These are phyloP conservation scores for Schizothecium vesticola DNA, from an alignment of 495 filamentous ascomycete genomes.

Conservation along the genomic window DNA sequence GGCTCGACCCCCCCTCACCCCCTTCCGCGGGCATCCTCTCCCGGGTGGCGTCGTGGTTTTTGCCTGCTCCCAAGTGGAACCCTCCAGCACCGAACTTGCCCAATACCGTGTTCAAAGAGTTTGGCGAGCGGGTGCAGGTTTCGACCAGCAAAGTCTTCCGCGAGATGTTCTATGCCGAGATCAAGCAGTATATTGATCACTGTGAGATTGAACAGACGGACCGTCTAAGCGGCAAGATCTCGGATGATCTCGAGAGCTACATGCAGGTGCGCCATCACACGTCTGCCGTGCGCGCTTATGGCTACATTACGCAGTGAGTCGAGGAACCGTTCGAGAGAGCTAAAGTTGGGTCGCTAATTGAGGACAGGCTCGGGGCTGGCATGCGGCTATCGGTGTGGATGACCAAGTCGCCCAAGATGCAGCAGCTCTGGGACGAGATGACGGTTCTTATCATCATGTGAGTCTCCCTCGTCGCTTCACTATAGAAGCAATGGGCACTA, in stretches of 20 bases:
- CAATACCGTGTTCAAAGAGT: conserved; percentile 6
- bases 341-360: neutral
- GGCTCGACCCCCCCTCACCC: neutral
- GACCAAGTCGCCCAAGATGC: conserved; percentile 6
- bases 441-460: conserved; percentile 10
- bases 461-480: neutral
- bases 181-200: conserved; percentile 6
- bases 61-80: neutral
- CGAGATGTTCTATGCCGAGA: conserved; percentile 6
- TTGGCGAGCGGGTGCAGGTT: neutral
- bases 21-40: neutral
- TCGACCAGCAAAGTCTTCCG: neutral
- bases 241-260: conserved; percentile 6
- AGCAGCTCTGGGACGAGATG: conserved; percentile 11
- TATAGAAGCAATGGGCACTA: neutral
- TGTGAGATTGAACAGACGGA: conserved; percentile 11
- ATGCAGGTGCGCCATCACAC: conserved; percentile 8
- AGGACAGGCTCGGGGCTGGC: neutral
- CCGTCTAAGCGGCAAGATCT: conserved; percentile 6
- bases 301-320: conserved; percentile 7
- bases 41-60: neutral
- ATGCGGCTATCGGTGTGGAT: conserved; percentile 1
- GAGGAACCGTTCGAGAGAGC: neutral
- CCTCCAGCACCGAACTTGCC: conserved; percentile 8
- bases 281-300: neutral